Conservation (phyloP, 192 early-diverging fungal genomes). For the Coemansia sp. region DNA sequence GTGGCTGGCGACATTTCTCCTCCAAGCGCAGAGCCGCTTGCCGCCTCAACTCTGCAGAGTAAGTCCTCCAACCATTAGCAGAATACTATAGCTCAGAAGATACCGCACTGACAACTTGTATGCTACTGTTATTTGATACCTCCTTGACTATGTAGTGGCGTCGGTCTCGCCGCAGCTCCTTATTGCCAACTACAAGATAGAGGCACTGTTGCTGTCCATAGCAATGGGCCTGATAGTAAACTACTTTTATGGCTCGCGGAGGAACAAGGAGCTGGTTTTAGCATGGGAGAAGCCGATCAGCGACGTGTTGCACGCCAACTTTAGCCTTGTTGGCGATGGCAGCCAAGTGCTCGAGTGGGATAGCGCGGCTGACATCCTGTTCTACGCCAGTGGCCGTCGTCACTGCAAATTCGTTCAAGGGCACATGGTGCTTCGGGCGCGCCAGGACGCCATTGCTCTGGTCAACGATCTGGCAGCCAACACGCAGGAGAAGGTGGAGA, state of each 20-base stretch:
- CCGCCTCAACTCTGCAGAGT: background rate
- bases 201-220: conserved; percentile 19
- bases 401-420: conserved; percentile 69
- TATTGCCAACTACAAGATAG: conserved; percentile 33
- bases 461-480: conserved; percentile 48
- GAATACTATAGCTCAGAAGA: background rate
- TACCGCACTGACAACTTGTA: background rate
- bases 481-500: conserved; percentile 33
- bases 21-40: conserved; percentile 7
- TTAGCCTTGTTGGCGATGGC: conserved; percentile 68
- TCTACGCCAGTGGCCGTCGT: conserved; percentile 74
- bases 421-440: conserved; percentile 48
- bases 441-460: conserved; percentile 48
- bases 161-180: conserved; percentile 14
- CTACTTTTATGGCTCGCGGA: conserved; percentile 49
- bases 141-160: background rate
- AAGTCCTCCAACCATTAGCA: background rate
- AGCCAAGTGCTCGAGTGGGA: conserved; percentile 56
- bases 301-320: conserved; percentile 59
- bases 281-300: conserved; percentile 35
- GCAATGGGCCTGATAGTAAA: conserved; percentile 38
- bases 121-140: background rate
- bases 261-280: conserved; percentile 24
- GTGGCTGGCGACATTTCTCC: conserved; percentile 21
- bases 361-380: conserved; percentile 68